Evolutionary conservation across 257 asterid species (phyloP).

Genomic region (Penstemon eatonii): DNA sequence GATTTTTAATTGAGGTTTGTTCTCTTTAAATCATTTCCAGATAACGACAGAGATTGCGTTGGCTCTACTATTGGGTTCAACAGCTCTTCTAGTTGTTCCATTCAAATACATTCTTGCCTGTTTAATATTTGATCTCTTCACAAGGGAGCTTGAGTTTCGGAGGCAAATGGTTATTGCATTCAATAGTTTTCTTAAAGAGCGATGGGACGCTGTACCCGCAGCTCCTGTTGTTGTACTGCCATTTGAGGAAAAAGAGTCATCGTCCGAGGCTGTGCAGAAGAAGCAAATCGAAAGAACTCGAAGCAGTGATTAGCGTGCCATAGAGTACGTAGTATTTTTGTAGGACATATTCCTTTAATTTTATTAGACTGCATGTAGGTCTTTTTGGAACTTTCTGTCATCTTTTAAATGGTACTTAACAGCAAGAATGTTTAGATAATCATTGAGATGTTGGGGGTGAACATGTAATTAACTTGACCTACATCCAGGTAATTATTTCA

Average conservation of each 20-base stretch:
- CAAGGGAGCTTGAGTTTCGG: constrained; percentile 82
- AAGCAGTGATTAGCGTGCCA: constrained; percentile 18
- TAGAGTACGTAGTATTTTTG: constrained; percentile 14
- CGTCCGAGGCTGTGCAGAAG: constrained; percentile 17
- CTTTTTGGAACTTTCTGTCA: no score
- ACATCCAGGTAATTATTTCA: no score
- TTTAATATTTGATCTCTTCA: constrained; percentile 70
- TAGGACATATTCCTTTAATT: constrained; percentile 1
- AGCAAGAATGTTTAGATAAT: no score
- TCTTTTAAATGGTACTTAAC: no score
- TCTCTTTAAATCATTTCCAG: constrained; percentile 33
- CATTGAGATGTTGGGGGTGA: no score
- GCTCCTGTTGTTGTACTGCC: constrained; percentile 90
- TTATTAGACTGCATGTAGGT: background rate
- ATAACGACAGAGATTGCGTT: constrained; percentile 85
- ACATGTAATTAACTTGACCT: no score
- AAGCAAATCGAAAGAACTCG: constrained; percentile 31
- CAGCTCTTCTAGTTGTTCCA: constrained; percentile 64
- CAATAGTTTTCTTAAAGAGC: constrained; percentile 65
- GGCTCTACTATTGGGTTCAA: constrained; percentile 58
- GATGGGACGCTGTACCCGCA: constrained; percentile 90
- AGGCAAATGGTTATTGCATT: constrained; percentile 71
- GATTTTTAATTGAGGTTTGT: constrained; percentile 4
- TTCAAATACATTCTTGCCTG: constrained; percentile 73
- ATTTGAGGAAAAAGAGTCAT: constrained; percentile 45